Conservation (phyloP, 441 rosid genomes). For the Gossypium schwendimanii region DNA sequence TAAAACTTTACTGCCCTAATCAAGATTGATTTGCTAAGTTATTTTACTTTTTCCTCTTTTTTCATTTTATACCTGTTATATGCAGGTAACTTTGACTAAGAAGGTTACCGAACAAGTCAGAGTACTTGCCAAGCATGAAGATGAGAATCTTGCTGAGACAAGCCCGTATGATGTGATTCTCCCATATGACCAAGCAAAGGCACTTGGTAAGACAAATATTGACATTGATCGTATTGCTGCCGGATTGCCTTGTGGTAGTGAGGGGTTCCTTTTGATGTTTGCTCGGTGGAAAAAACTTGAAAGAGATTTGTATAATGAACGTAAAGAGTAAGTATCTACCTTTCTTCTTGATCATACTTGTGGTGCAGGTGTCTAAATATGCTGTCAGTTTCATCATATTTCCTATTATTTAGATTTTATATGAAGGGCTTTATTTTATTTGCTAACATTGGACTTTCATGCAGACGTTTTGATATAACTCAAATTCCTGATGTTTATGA, state of each 20-base stretch:
- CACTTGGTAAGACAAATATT: slow-evolving; percentile 96
- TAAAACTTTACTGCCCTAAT: neutral
- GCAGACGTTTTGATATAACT: slow-evolving; percentile 97
- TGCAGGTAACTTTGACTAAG: slow-evolving; percentile 71
- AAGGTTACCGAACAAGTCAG: slow-evolving; percentile 96
- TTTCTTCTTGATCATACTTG: neutral
- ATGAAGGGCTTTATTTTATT: neutral
- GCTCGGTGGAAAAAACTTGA: slow-evolving; percentile 99
- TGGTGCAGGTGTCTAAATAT: neutral
- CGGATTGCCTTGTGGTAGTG: slow-evolving; percentile 99
- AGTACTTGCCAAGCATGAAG: slow-evolving; percentile 86
- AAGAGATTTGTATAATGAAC: slow-evolving; percentile 95
- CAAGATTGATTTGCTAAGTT: slow-evolving; percentile 1
- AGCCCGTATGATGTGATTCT: slow-evolving; percentile 52
- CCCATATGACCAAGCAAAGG: slow-evolving; percentile 99
- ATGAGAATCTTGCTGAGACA: slow-evolving; percentile 82
- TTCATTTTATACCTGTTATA: slow-evolving; percentile 16
- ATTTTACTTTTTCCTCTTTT: neutral
- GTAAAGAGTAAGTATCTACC: slow-evolving; percentile 67
- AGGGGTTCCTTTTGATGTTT: slow-evolving; percentile 98
- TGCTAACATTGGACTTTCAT: slow-evolving; percentile 28
- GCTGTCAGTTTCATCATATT: slow-evolving; percentile 3
- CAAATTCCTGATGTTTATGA: slow-evolving; percentile 99
- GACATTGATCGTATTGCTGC: slow-evolving; percentile 97
- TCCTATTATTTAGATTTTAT: slow-evolving; percentile 7